These are phyloP conservation scores for Cydonia oblonga DNA, from an alignment of 331 rosid genomes.

Conservation along the genomic window DNA sequence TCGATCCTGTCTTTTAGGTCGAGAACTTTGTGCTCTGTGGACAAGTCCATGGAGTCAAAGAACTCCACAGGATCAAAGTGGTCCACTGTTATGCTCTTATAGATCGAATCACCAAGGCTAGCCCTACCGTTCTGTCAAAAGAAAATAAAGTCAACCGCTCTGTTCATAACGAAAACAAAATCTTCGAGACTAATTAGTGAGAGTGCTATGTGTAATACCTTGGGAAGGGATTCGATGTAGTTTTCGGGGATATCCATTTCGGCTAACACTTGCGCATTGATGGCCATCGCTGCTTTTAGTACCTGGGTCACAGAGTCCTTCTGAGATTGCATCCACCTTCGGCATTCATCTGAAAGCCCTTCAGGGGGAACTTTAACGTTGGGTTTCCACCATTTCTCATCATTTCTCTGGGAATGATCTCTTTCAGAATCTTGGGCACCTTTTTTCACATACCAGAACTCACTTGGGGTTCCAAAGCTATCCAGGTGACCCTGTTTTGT, in stretches of 20 bases:
- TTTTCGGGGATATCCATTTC: constrained; percentile 79
- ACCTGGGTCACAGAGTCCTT: constrained; percentile 71
- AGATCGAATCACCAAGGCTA: constrained; percentile 67
- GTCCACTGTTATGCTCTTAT: constrained; percentile 57
- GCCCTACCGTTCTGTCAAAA: constrained; percentile 65
- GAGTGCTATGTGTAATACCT: constrained; percentile 21
- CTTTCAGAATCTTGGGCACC: constrained; percentile 34
- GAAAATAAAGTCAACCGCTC: background rate
- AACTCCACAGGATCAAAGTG: constrained; percentile 44
- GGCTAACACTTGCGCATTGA: constrained; percentile 68
- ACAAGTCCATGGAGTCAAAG: constrained; percentile 39
- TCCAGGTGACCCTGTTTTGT: constrained; percentile 50
- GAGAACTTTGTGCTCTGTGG: constrained; percentile 58
- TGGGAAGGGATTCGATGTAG: constrained; percentile 84
- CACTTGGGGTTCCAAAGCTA: constrained; percentile 46
- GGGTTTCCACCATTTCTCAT: constrained; percentile 93
- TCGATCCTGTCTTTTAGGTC: constrained; percentile 80
- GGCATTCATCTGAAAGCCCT: constrained; percentile 50
- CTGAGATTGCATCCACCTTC: constrained; percentile 53
- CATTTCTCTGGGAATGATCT: constrained; percentile 29
- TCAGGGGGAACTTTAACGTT: constrained; percentile 50
- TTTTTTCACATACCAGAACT: constrained; percentile 72
- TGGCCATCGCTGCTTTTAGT: constrained; percentile 93
- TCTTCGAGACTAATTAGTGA: background rate
- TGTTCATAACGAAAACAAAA: background rate